Conservation (phyloP, 1,284 basidiomycete genomes). For the Ceratobasidium sp. region DNA sequence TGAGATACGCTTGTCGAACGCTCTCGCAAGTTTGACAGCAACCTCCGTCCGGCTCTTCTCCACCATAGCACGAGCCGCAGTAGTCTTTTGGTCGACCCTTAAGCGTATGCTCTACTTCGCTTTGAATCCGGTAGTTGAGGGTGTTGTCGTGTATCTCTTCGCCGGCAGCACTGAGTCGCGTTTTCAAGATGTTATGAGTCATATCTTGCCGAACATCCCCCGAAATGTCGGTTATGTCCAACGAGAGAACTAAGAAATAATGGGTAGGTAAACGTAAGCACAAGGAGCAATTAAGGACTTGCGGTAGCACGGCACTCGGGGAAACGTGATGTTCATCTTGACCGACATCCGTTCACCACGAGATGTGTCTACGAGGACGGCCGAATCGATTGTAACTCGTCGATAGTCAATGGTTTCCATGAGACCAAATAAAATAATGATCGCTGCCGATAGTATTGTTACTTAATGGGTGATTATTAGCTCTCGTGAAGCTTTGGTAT, state of each 20-base stretch:
- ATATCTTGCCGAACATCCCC: conserved; percentile 93
- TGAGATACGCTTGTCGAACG: conserved; percentile 90
- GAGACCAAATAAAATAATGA: conserved; percentile 91
- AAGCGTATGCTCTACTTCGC: conserved; percentile 70
- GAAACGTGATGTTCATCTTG: conserved; percentile 94
- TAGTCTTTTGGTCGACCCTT: conserved; percentile 73
- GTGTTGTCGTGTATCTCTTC: conserved; percentile 55
- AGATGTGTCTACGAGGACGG: conserved; percentile 91
- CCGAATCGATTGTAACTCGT: conserved; percentile 86
- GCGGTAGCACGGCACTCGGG: conserved; percentile 97
- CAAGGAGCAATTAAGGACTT: conserved; percentile 58
- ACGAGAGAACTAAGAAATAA: conserved; percentile 78
- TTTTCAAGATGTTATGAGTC: conserved; percentile 90
- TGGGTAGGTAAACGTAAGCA: not conserved
- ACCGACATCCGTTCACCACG: conserved; percentile 95
- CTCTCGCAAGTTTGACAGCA: conserved; percentile 99
- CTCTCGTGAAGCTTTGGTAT: not conserved
- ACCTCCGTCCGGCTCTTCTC: conserved; percentile 79
- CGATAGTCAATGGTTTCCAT: conserved; percentile 98
- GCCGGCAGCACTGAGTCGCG: conserved; percentile 77
- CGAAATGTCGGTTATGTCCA: conserved; percentile 98
- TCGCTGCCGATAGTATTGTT: conserved; percentile 66
- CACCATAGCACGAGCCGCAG: conserved; percentile 98
- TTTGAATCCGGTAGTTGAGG: conserved; percentile 57
- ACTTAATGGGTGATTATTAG: conserved; percentile 33